Base-by-base conservation (phyloP, 106 monocot genomes). In the Xerophyta viscosa region DNA sequence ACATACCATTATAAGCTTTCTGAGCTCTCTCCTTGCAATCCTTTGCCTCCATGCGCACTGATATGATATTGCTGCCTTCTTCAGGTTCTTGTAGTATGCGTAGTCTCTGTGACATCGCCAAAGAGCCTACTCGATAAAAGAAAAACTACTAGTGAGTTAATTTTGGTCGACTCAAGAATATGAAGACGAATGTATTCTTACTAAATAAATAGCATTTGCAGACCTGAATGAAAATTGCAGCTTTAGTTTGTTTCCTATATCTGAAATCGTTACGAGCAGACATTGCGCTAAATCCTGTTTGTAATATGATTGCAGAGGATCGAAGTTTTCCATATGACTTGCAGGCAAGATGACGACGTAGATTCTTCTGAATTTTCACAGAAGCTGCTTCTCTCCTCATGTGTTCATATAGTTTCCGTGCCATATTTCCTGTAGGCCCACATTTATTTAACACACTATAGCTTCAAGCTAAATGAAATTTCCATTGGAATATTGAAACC, bases 31-130 rank as follows among this genome's bases (percentile, higher is more conserved):
- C 63, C 86, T 79, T 61, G 65, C 98, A 19, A 99, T 82, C 41
- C 73, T 86, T 80, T n/a, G n/a, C n/a, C 98, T 90, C 98, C 98
- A 99, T 19, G 77, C 72, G 37, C 89, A 98, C 58, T 98, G 96
- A 56, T 82, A 66, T 60, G 73, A 71, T 50, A 98, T 46, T 44
- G 54, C 48, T 7, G 76, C 76, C 53, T 79, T 54, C 25, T 79
- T 54, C 56, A 63, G 66, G 48, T 89, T n/a, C n/a, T n/a, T n/a
- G n/a, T n/a, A 89, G 23, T 49, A 58, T 46, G 63, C 68, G 12
- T 45, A 66, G 25, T 76, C 89, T 76, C 66, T 70, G 56, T 82
- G 61, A 31, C 64, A 56, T 29, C 96, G 75, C 89, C 96, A 98
- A 54, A 69, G 62, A 58, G 83, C 83, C 90, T 99, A 58, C 8